Evolutionary conservation across 768 basidiomycete genomes (phyloP).

Genomic region (Auricularia cornea): DNA sequence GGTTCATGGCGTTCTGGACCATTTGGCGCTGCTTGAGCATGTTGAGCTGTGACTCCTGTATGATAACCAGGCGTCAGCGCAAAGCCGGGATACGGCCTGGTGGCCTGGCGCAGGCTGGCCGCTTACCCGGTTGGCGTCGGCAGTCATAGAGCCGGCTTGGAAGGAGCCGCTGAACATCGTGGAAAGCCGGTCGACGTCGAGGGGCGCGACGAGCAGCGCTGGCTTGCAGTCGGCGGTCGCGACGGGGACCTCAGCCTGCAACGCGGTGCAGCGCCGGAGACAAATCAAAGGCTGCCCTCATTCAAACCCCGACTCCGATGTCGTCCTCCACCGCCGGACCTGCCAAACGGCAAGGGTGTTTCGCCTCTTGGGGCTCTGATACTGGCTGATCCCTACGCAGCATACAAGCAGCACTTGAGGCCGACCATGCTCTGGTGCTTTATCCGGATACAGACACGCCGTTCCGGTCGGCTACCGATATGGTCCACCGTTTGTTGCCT

Average conservation of each 20-base stretch:
- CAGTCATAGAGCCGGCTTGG: no score
- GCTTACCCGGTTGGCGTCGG: no score
- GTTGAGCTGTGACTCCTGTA: neutral
- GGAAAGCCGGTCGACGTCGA: no score
- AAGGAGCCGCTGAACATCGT: no score
- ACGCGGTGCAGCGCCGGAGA: neutral
- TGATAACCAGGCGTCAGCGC: neutral
- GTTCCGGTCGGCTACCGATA: constrained; percentile 55
- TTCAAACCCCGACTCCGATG: neutral
- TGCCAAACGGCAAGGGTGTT: neutral
- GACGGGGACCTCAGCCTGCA: no score
- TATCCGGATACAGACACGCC: constrained; percentile 65
- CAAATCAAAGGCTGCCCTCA: neutral
- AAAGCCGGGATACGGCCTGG: neutral
- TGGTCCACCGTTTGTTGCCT: constrained; percentile 61
- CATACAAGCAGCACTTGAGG: constrained; percentile 44
- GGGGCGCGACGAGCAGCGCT: no score
- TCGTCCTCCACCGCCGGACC: neutral
- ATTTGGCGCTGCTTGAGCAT: neutral
- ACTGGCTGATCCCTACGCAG: constrained; percentile 27
- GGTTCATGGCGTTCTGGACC: neutral
- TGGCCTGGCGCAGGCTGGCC: no score
- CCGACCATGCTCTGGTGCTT: constrained; percentile 53
- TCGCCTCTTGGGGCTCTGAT: no score
- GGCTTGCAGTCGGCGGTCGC: no score